Evolutionary conservation across 1,284 basidiomycete genomes (phyloP).

Genomic region (Waitea zeae): DNA sequence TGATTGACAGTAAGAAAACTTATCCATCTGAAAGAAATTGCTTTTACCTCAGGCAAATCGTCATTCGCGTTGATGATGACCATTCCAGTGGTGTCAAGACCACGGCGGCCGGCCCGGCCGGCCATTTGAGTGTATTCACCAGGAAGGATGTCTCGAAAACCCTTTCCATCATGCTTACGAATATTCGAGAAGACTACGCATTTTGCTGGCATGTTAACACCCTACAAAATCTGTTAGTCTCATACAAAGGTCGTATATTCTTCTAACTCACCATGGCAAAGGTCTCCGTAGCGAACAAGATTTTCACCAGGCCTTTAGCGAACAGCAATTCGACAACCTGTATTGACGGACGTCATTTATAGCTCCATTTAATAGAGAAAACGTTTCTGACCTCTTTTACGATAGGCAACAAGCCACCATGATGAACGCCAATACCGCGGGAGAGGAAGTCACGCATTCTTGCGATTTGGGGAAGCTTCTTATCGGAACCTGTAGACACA

Average conservation of each 20-base stretch:
- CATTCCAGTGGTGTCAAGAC: slow-evolving; percentile 88
- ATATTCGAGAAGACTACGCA: slow-evolving; percentile 94
- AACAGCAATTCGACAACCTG: slow-evolving; percentile 95
- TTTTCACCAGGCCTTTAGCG: slow-evolving; percentile 89
- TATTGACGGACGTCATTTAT: neutral
- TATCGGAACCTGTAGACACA: slow-evolving; percentile 78
- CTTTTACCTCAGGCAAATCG: slow-evolving; percentile 74
- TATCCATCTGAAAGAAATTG: too few relatives aligned
- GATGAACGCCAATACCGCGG: slow-evolving; percentile 94
- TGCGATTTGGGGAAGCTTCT: slow-evolving; percentile 86
- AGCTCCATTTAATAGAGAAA: neutral
- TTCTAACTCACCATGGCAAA: slow-evolving; percentile 91
- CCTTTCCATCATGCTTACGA: slow-evolving; percentile 90
- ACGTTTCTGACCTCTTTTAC: slow-evolving; percentile 72
- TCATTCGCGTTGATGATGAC: slow-evolving; percentile 85
- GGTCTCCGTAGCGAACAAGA: slow-evolving; percentile 96
- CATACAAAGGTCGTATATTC: slow-evolving; percentile 1
- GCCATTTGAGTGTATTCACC: slow-evolving; percentile 99
- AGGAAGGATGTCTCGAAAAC: slow-evolving; percentile 79
- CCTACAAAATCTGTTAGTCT: slow-evolving; percentile 43
- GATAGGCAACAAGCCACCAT: slow-evolving; percentile 90
- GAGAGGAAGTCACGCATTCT: slow-evolving; percentile 84
- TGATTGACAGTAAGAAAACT: slow-evolving; percentile 12
- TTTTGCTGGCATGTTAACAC: slow-evolving; percentile 98
- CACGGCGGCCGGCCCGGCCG: slow-evolving; percentile 90